Evolutionary conservation across 2,329 filamentous ascomycete genomes (phyloP).

Genomic region (Aspergillus sp.): DNA sequence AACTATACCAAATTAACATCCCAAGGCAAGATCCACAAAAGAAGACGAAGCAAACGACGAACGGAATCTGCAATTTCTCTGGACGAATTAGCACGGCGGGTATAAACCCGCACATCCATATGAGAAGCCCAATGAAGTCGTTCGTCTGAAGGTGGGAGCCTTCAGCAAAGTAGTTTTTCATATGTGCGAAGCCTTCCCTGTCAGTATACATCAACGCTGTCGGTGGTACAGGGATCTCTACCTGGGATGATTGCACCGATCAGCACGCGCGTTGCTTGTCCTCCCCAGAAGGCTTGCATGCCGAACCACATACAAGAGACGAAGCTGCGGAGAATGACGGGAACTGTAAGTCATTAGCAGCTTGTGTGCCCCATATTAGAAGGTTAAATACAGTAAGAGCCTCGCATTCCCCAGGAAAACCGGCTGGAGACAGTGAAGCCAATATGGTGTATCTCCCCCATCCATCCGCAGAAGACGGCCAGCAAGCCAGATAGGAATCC

Average conservation of each 20-base stretch:
- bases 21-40: constrained; percentile 24
- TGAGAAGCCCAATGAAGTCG: constrained; percentile 4
- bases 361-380: too few species aligned
- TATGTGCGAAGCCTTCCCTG: constrained; percentile 2
- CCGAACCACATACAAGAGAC: constrained; percentile 12
- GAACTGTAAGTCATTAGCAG: background rate
- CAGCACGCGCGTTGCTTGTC: constrained; percentile 9
- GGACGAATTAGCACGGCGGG: background rate
- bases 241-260: constrained; percentile 13
- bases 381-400: constrained; percentile 3
- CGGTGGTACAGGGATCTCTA: too few species aligned
- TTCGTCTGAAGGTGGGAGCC: constrained; percentile 8
- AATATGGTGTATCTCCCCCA: constrained; percentile 12
- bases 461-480: constrained; percentile 6
- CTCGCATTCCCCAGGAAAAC: constrained; percentile 10
- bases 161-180: constrained; percentile 8
- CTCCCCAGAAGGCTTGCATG: constrained; percentile 12
- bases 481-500: background rate
- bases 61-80: constrained; percentile 2
- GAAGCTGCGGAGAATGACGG: constrained; percentile 10
- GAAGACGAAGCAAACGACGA: constrained; percentile 8
- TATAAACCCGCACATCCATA: constrained; percentile 6
- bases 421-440: constrained; percentile 9
- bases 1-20: constrained; percentile 30
- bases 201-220: background rate